Evolutionary conservation across 345 rosid genomes (phyloP).

Genomic region (Kernera saxatilis): DNA sequence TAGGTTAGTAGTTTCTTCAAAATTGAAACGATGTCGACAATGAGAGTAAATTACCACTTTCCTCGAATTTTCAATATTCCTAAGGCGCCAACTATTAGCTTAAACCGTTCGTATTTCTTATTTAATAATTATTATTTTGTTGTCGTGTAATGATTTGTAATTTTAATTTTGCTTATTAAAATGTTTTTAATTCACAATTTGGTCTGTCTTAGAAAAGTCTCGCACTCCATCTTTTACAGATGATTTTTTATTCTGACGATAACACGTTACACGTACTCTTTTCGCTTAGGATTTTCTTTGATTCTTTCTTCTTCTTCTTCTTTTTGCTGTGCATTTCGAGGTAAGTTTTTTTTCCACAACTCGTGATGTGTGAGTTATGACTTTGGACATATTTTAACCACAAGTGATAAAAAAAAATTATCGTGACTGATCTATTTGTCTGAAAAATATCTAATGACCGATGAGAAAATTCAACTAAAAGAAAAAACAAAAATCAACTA

Average conservation of each 20-base stretch:
- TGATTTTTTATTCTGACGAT: slow-evolving; percentile 7
- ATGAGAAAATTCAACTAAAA: background rate
- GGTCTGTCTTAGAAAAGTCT: slow-evolving; percentile 16
- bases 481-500: background rate
- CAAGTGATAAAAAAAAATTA: background rate
- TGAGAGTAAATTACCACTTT: background rate
- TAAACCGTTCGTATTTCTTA: background rate
- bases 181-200: background rate
- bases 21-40: background rate
- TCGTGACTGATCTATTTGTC: background rate
- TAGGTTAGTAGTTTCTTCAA: background rate
- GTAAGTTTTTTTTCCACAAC: background rate
- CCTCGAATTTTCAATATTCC: slow-evolving; percentile 20
- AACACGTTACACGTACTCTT: background rate
- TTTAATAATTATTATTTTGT: background rate
- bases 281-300: background rate
- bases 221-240: slow-evolving; percentile 28
- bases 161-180: background rate
- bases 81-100: slow-evolving; percentile 2
- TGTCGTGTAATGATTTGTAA: background rate
- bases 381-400: background rate
- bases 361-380: slow-evolving; percentile 2
- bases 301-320: background rate
- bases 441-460: background rate
- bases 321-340: background rate